These are phyloP conservation scores for Tetradesmus lagerheimii DNA, from an alignment of 139 green algal species.

Conservation along the genomic window DNA sequence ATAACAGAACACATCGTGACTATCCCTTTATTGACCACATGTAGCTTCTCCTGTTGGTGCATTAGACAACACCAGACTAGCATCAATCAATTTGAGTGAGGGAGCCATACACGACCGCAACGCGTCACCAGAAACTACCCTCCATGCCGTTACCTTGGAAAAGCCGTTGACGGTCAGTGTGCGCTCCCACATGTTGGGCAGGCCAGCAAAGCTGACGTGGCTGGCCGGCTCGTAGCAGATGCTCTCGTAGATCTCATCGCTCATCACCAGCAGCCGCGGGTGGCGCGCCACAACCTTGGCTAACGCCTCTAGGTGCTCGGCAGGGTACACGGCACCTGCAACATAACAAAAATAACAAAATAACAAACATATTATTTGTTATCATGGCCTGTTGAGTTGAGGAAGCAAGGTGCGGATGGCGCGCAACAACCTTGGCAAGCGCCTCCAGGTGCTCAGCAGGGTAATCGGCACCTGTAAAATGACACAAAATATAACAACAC, in stretches of 20 bases:
- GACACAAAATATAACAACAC: too few species aligned
- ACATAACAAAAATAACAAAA: not conserved
- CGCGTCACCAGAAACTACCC: too few species aligned
- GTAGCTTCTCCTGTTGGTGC: too few species aligned
- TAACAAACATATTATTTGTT: too few species aligned
- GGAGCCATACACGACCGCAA: too few species aligned
- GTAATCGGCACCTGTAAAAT: slow-evolving; percentile 50
- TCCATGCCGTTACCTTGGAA: too few species aligned
- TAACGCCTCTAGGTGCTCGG: slow-evolving; percentile 73
- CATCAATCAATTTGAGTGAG: too few species aligned
- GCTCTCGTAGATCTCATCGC: slow-evolving; percentile 95
- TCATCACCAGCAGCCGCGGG: slow-evolving; percentile 91
- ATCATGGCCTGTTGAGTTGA: too few species aligned
- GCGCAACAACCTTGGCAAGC: slow-evolving; percentile 85
- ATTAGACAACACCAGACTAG: too few species aligned
- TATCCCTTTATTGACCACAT: too few species aligned
- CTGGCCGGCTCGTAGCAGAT: slow-evolving; percentile 92
- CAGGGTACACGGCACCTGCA: slow-evolving; percentile 57
- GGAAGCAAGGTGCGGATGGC: too few species aligned
- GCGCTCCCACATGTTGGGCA: slow-evolving; percentile 93
- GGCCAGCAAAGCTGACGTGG: slow-evolving; percentile 86
- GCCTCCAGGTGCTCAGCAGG: slow-evolving; percentile 63
- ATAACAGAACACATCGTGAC: too few species aligned
- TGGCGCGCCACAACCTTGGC: slow-evolving; percentile 88
- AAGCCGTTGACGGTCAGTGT: slow-evolving; percentile 99